Conservation (phyloP, 768 basidiomycete species). For the Leccinum aurantiacum region DNA sequence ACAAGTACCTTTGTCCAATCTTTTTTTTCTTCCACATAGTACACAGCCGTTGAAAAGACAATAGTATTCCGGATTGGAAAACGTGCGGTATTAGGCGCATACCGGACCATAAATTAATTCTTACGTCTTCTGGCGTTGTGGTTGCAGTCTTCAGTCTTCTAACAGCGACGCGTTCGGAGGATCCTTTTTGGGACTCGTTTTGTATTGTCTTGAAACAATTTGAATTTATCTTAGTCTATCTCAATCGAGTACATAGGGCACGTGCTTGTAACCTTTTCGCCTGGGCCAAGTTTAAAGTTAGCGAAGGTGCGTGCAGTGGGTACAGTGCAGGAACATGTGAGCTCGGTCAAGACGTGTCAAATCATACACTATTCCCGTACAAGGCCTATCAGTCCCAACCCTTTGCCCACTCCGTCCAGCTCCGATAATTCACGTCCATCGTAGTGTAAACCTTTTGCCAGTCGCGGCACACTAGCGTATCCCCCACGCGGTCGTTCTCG, state of each 20-base stretch:
- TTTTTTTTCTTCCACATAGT: not conserved
- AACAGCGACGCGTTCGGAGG: no score
- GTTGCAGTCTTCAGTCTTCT: no score
- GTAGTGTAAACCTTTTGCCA: constrained; percentile 6
- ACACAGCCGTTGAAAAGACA: not conserved
- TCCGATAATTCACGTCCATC: constrained; percentile 8
- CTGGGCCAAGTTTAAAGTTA: not conserved
- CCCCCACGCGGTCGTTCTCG: constrained; percentile 10
- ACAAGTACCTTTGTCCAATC: not conserved
- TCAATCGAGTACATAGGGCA: no score
- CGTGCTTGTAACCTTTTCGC: no score
- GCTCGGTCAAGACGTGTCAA: not conserved
- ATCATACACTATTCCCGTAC: not conserved
- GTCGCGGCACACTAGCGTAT: constrained; percentile 15
- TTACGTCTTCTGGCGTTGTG: no score
- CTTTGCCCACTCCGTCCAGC: constrained; percentile 11
- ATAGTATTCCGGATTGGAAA: no score
- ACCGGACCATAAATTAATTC: no score
- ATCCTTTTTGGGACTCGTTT: no score
- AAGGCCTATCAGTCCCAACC: constrained; percentile 12
- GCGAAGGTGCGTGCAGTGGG: not conserved
- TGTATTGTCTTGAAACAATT: no score
- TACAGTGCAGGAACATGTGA: not conserved
- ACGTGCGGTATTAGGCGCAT: no score
- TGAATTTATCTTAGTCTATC: no score